phyloP scores from a whole-genome alignment of 495 filamentous ascomycete species.

The Pseudevernia furfuracea region DNA sequence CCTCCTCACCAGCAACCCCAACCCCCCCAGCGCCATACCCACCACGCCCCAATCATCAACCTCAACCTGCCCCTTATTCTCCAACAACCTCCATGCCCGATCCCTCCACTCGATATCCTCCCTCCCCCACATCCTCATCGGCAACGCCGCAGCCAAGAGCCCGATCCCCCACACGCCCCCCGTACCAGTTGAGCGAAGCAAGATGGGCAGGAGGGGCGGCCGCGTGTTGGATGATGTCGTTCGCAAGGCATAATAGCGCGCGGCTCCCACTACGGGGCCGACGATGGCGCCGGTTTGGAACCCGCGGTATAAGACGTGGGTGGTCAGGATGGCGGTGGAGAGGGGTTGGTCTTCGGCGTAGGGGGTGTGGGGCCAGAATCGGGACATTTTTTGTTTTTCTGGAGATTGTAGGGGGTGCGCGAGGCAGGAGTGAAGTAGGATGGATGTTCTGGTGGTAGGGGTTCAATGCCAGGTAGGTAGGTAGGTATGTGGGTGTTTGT shows the following conservation, averaged over 20 bases:
- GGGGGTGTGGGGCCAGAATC: constrained; percentile 43
- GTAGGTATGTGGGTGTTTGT: no score
- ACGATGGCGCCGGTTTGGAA: constrained; percentile 41
- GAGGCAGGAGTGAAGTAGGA: no score
- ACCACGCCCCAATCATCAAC: constrained; percentile 44
- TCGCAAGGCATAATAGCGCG: constrained; percentile 5
- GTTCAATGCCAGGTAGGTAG: background rate
- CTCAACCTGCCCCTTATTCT: constrained; percentile 46
- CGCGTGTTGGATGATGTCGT: constrained; percentile 15
- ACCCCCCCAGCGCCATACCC: constrained; percentile 32
- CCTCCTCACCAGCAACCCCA: constrained; percentile 28
- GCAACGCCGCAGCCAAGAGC: constrained; percentile 31
- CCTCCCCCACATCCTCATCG: constrained; percentile 43
- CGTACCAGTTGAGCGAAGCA: constrained; percentile 35
- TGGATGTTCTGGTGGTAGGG: no score
- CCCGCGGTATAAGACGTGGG: constrained; percentile 50
- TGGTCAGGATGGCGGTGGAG: constrained; percentile 44
- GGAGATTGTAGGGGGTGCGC: no score
- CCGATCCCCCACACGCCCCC: constrained; percentile 29
- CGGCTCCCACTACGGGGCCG: constrained; percentile 31
- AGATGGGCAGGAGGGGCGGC: constrained; percentile 13
- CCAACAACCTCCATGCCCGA: constrained; percentile 49
- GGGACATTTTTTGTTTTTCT: constrained; percentile 38
- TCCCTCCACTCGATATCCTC: constrained; percentile 58
- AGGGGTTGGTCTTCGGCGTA: constrained; percentile 57